These are phyloP conservation scores for Colletotrichum godetiae DNA, from an alignment of 2,329 filamentous ascomycete genomes.

Conservation along the genomic window DNA sequence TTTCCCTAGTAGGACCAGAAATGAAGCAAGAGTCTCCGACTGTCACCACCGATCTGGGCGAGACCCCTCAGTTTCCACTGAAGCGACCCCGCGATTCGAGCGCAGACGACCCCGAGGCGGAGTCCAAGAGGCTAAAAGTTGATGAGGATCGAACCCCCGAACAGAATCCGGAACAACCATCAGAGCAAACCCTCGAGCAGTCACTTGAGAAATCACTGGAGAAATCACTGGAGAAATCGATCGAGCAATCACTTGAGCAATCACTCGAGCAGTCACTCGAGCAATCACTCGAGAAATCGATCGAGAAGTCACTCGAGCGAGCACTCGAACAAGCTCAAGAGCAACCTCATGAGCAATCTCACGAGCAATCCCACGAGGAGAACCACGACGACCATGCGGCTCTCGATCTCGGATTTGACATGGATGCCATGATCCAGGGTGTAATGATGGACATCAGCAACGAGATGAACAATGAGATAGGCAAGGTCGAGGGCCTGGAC, in stretches of 20 bases:
- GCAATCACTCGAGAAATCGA: neutral
- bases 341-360: neutral
- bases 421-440: slow-evolving; percentile 35
- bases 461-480: slow-evolving; percentile 20
- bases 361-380: neutral
- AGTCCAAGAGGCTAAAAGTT: slow-evolving; percentile 43
- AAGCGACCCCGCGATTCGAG: slow-evolving; percentile 51
- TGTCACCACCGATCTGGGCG: slow-evolving; percentile 44
- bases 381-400: slow-evolving; percentile 44
- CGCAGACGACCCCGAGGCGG: slow-evolving; percentile 43
- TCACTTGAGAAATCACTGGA: neutral
- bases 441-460: slow-evolving; percentile 44
- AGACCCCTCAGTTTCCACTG: slow-evolving; percentile 48
- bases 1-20: slow-evolving; percentile 39
- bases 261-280: neutral
- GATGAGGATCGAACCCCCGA: slow-evolving; percentile 12
- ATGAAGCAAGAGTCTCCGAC: slow-evolving; percentile 53
- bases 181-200: neutral
- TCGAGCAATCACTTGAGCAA: neutral
- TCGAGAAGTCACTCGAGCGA: too few species aligned
- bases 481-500: slow-evolving; percentile 41
- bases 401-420: slow-evolving; percentile 40
- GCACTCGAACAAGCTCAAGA: too few species aligned
- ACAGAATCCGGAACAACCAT: neutral
- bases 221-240: too few species aligned